Evolutionary conservation across 768 basidiomycete genomes (phyloP).

Genomic region (Pleurotus citrinopileatus): DNA sequence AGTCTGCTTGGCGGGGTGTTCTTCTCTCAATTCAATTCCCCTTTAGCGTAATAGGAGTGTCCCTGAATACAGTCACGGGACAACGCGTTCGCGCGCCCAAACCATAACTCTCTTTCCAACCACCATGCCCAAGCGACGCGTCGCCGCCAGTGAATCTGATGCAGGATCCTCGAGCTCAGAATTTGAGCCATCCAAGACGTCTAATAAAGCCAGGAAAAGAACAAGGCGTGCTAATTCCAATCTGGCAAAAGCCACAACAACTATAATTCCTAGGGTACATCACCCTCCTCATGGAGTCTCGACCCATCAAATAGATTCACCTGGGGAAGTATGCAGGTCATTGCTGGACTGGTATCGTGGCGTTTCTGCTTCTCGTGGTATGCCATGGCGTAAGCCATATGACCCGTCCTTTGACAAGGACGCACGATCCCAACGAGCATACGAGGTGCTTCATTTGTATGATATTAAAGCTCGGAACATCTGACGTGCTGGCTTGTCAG

Average conservation of each 20-base stretch:
- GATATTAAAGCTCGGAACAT: background rate
- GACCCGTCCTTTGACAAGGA: conserved; percentile 49
- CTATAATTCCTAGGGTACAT: background rate
- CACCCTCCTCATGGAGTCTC: conserved; percentile 37
- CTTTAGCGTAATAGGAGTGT: too few relatives aligned
- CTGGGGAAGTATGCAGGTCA: conserved; percentile 41
- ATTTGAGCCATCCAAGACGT: background rate
- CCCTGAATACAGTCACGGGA: background rate
- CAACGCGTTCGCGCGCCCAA: background rate
- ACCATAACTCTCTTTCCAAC: background rate
- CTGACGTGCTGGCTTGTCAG: conserved; percentile 29
- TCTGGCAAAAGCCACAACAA: background rate
- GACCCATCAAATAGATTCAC: conserved; percentile 43
- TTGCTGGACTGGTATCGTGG: conserved; percentile 71
- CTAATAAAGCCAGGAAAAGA: conserved; percentile 9
- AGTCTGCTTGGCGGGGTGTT: background rate
- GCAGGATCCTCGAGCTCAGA: background rate
- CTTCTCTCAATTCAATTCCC: background rate
- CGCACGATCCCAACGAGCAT: conserved; percentile 80
- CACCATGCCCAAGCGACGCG: background rate
- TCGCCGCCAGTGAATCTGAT: background rate
- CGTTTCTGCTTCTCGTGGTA: conserved; percentile 66
- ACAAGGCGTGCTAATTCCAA: background rate
- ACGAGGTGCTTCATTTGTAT: conserved; percentile 60
- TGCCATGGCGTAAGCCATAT: conserved; percentile 90